Percentiles rank a stretch among this genome's conserved stretches.
Conservation (phyloP, 2,329 filamentous ascomycete species). For the Diaporthe caulivora region DNA sequence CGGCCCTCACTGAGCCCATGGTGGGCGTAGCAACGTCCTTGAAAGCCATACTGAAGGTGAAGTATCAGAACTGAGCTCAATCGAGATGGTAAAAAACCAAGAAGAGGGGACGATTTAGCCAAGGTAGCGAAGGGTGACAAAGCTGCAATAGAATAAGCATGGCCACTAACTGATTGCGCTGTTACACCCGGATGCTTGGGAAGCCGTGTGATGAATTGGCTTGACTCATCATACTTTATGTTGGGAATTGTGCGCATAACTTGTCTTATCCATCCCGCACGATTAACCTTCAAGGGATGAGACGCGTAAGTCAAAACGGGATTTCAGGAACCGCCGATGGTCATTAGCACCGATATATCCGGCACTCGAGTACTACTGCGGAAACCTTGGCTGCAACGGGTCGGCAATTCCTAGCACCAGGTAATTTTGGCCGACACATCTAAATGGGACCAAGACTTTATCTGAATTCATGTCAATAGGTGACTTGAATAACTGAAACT, state of each 20-base stretch:
- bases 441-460: no score
- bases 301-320: not conserved
- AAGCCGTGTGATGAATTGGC: not conserved
- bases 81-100: not conserved
- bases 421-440: not conserved
- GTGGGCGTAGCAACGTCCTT: not conserved
- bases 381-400: not conserved
- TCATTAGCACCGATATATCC: not conserved
- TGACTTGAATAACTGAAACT: no score
- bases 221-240: no score
- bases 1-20: not conserved
- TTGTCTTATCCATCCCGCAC: not conserved
- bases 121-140: no score
- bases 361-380: not conserved
- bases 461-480: no score
- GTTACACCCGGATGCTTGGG: not conserved
- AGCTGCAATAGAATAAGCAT: not conserved
- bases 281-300: not conserved
- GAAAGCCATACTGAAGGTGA: not conserved
- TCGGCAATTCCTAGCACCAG: not conserved
- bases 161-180: not conserved
- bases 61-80: not conserved
- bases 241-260: not conserved
- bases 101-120: no score
- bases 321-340: not conserved